phyloP scores from a whole-genome alignment of 2,329 filamentous ascomycete species.

The Fusarium sacchari region DNA sequence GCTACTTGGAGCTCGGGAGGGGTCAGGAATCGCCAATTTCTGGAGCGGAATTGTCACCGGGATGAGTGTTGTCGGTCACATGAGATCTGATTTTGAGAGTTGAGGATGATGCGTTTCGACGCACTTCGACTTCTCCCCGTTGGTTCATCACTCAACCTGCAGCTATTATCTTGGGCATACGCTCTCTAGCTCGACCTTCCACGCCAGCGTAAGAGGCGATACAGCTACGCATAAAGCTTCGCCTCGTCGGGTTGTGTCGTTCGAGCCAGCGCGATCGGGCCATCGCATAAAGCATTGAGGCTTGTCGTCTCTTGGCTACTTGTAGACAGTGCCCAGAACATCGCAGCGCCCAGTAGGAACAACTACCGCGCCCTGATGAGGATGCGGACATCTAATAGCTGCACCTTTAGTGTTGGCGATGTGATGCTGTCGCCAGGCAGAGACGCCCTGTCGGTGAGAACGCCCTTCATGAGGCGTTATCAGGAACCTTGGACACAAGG shows the following conservation, averaged over 20 bases:
- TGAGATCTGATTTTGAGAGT: rapidly evolving
- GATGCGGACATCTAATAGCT: rapidly evolving
- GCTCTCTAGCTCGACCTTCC: rapidly evolving
- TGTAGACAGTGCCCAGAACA: neutral
- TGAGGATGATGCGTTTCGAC: neutral
- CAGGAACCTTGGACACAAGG: neutral
- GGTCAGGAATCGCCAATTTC: neutral
- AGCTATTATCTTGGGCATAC: too few relatives aligned
- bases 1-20: neutral
- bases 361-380: neutral
- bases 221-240: neutral
- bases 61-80: rapidly evolving
- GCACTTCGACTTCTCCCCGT: rapidly evolving
- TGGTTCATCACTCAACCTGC: neutral
- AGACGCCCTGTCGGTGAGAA: neutral
- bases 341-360: rapidly evolving
- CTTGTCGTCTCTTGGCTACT: neutral
- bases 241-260: rapidly evolving
- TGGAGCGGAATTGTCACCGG: neutral
- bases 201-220: neutral
- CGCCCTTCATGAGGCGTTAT: neutral
- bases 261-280: neutral
- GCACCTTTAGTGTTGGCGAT: rapidly evolving
- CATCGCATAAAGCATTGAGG: neutral
- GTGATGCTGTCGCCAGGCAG: neutral